A percentile compares a stretch with the other conserved stretches of the same genome.
Conservation (phyloP, 1,139 yeast species). For the Geotrichum siamense region DNA sequence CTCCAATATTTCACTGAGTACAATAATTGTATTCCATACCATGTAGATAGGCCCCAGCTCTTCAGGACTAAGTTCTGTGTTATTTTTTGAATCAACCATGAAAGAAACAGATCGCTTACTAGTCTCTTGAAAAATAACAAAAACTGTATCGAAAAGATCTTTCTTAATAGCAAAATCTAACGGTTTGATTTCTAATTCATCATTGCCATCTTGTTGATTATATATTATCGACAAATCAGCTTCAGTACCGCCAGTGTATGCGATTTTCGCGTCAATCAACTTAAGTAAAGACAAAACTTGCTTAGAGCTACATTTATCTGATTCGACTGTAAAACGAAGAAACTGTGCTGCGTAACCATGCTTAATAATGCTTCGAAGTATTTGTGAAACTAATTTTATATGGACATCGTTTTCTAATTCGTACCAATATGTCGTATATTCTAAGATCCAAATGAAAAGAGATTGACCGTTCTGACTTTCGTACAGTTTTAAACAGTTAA, state of each 20-base stretch:
- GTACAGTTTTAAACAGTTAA: slow-evolving; percentile 13
- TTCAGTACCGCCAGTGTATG: not conserved
- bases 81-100: slow-evolving; percentile 7
- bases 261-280: slow-evolving; percentile 22
- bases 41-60: slow-evolving; percentile 16
- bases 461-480: slow-evolving; percentile 17
- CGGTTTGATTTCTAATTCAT: not conserved
- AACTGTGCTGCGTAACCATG: slow-evolving; percentile 18
- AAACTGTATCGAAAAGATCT: slow-evolving; percentile 11
- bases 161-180: slow-evolving; percentile 7
- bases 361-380: slow-evolving; percentile 15
- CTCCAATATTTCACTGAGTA: slow-evolving; percentile 10
- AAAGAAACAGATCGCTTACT: slow-evolving; percentile 13
- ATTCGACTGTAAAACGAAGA: slow-evolving; percentile 15
- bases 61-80: not conserved
- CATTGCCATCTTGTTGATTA: not conserved
- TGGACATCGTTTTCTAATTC: slow-evolving; percentile 16
- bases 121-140: slow-evolving; percentile 11
- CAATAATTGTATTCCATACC: slow-evolving; percentile 11
- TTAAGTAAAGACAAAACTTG: slow-evolving; percentile 23
- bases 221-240: too few species aligned
- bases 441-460: slow-evolving; percentile 19
- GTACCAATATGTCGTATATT: slow-evolving; percentile 22
- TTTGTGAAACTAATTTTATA: slow-evolving; percentile 16
- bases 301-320: slow-evolving; percentile 12